These are phyloP conservation scores for Cenchrus fungigraminus DNA, from an alignment of 176 grass and related monocot species.

Conservation along the genomic window DNA sequence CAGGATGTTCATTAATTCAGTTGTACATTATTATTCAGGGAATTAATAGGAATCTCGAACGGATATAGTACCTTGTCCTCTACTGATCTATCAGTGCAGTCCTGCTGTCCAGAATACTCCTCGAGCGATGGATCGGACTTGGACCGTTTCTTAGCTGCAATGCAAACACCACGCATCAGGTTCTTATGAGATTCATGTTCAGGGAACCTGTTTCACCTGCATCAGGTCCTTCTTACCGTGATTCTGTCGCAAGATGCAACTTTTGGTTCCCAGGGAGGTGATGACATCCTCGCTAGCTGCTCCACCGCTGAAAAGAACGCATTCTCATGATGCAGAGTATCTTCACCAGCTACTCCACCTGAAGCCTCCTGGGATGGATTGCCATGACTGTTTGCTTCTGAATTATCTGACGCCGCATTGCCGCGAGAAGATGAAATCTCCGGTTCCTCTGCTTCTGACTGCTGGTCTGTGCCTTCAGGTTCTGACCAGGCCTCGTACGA, in stretches of 20 bases:
- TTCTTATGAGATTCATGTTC: slow-evolving; percentile 5
- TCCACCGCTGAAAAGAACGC: slow-evolving; percentile 20
- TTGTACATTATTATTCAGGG: no score
- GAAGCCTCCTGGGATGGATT: neutral
- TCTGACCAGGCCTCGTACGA: neutral
- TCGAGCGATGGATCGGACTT: slow-evolving; percentile 53
- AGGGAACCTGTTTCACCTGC: neutral
- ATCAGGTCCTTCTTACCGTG: slow-evolving; percentile 21
- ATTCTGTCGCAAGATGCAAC: slow-evolving; percentile 50
- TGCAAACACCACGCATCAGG: slow-evolving; percentile 33
- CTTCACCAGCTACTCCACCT: no score
- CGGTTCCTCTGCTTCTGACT: neutral
- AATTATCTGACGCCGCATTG: neutral
- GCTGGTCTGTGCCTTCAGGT: neutral
- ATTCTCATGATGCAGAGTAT: neutral
- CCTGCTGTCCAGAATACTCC: slow-evolving; percentile 37
- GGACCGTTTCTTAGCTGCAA: slow-evolving; percentile 60
- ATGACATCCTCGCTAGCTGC: slow-evolving; percentile 38
- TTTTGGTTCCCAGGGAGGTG: slow-evolving; percentile 30
- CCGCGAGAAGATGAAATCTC: neutral
- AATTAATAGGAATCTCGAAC: no score
- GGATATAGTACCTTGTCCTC: slow-evolving; percentile 47
- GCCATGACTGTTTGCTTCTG: neutral
- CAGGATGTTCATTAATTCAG: no score
- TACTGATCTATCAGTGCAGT: slow-evolving; percentile 52